A percentile compares a stretch with the other conserved stretches of the same genome.
Conservation (phyloP, 805 yeast genomes). For the Clavispora asparagi region DNA sequence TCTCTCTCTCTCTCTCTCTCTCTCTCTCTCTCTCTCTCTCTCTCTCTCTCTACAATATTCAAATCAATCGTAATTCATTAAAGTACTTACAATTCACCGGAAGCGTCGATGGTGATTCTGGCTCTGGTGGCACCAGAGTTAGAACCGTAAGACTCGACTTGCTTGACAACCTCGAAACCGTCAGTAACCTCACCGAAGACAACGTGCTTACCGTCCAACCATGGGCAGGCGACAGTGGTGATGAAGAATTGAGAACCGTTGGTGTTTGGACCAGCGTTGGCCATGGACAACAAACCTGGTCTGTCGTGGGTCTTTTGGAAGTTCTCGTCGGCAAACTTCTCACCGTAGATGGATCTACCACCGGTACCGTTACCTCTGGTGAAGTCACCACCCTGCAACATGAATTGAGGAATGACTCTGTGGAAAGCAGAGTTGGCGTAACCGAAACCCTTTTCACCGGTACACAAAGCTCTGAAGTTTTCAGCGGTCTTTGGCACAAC, state of each 20-base stretch:
- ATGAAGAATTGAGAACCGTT: conserved; percentile 97
- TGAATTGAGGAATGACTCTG: conserved; percentile 94
- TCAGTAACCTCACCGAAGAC: conserved; percentile 90
- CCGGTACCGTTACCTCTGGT: conserved; percentile 83
- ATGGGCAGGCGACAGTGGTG: conserved; percentile 81
- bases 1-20: no score
- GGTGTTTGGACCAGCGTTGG: conserved; percentile 98
- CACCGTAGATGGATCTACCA: conserved; percentile 85
- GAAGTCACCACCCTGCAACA: conserved; percentile 89
- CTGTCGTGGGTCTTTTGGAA: conserved; percentile 69
- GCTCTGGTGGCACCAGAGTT: conserved; percentile 61
- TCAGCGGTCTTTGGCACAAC: conserved; percentile 94
- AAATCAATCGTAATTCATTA: conserved; percentile 1
- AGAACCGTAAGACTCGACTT: conserved; percentile 73
- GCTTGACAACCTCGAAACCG: conserved; percentile 81
- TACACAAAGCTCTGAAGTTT: conserved; percentile 90
- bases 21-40: no score
- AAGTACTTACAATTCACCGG: conserved; percentile 49
- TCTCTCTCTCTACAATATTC: not conserved
- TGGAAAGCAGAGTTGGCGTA: conserved; percentile 86
- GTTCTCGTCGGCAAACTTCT: conserved; percentile 85
- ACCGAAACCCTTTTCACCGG: conserved; percentile 94
- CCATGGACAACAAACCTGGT: conserved; percentile 94
- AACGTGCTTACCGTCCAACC: conserved; percentile 94
- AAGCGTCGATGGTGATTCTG: conserved; percentile 56